Conservation (phyloP, 805 yeast genomes). For the Yamadazyma philogaea region DNA sequence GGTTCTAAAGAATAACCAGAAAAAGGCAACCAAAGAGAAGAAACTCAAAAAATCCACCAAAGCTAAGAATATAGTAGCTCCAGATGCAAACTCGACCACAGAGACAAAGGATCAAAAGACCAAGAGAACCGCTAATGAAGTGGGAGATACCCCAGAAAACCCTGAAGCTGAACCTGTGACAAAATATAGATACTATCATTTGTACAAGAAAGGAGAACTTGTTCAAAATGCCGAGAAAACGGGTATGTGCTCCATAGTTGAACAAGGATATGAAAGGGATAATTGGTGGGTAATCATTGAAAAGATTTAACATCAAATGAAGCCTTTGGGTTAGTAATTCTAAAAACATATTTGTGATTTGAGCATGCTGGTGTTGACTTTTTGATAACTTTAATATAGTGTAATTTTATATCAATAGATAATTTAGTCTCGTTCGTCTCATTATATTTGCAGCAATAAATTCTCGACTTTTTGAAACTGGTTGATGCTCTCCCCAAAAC, state of each 20-base stretch:
- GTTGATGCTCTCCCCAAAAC: conserved; percentile 33
- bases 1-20: conserved; percentile 62
- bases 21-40: conserved; percentile 28
- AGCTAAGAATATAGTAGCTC: conserved; percentile 9
- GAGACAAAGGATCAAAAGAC: conserved; percentile 3
- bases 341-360: too few species aligned
- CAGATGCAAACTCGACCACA: neutral
- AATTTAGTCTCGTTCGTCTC: too few species aligned
- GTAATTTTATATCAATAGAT: too few species aligned
- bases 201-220: conserved; percentile 82
- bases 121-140: conserved; percentile 7
- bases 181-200: conserved; percentile 82
- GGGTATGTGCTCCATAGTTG: conserved; percentile 61
- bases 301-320: conserved; percentile 5
- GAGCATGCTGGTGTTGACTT: too few species aligned
- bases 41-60: conserved; percentile 8
- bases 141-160: conserved; percentile 11
- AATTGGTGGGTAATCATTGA: conserved; percentile 73
- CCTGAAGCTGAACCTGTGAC: conserved; percentile 41
- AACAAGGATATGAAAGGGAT: conserved; percentile 85
- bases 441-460: neutral
- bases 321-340: neutral
- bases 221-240: conserved; percentile 66
- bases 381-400: too few species aligned
- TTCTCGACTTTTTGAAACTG: too few species aligned